phyloP scores from a whole-genome alignment of 208 protist genomes.

The Wallacemonas rigidus region DNA sequence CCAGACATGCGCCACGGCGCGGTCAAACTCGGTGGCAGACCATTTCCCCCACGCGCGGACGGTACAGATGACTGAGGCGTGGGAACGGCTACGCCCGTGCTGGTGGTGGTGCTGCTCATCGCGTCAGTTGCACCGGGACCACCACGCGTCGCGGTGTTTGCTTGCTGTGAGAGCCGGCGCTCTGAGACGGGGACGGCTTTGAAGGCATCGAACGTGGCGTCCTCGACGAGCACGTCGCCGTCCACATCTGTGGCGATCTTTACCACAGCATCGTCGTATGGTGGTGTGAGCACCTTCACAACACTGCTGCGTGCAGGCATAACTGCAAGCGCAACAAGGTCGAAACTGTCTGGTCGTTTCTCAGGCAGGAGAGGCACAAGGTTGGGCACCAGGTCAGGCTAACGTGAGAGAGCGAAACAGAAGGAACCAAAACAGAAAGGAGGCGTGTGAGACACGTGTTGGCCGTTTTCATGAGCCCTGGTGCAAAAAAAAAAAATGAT shows the following conservation, averaged over 20 bases:
- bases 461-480: too few species aligned
- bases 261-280: neutral
- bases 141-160: neutral
- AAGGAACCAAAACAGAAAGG: neutral
- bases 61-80: too few species aligned
- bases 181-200: slow-evolving; percentile 25
- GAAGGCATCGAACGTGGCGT: slow-evolving; percentile 25
- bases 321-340: neutral
- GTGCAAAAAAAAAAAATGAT: neutral
- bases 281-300: slow-evolving; percentile 16
- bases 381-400: too few species aligned
- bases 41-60: too few species aligned
- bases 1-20: too few species aligned
- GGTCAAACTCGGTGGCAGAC: too few species aligned
- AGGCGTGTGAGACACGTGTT: neutral
- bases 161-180: slow-evolving; percentile 1
- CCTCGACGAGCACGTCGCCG: neutral
- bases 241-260: neutral
- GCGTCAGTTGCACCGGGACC: neutral
- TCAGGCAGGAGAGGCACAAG: too few species aligned
- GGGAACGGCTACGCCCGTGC: too few species aligned
- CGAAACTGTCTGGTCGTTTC: too few species aligned
- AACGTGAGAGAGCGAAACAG: neutral
- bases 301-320: neutral
- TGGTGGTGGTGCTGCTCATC: neutral